Base-by-base conservation (phyloP, 2,329 filamentous ascomycete genomes). In the Colletotrichum neosansevieriae region DNA sequence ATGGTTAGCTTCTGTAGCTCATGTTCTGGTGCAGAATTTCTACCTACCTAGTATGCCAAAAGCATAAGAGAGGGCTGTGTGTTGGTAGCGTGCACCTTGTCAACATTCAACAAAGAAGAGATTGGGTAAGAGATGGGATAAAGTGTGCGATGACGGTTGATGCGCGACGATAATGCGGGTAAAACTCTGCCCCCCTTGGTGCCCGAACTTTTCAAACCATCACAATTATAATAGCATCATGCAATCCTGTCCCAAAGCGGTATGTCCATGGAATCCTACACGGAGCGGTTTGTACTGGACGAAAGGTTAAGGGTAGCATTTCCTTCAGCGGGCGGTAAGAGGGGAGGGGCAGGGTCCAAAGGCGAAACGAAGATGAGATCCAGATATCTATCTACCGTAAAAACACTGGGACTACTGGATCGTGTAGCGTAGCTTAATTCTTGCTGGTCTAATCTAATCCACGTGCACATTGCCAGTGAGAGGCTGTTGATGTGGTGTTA, bases 281-380 rank as follows among this genome's bases (percentile, higher is more conserved):
- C 17, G 58, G 59, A 58, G 47, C 15, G 24, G 19, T 12, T n/a
- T 21, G 21, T 3, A 21, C 34, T 36, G 24, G 38, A 15, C 2
- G 24, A 53, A 53, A 32, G 15, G n/a, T 17, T 10, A 24, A 40
- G 49, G 17, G 38, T 38, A 40, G 29, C 44, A 59, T 21, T 19
- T 12, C 32, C 36, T 4, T 24, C 34, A 24, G 17, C 24, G 21
- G 29, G 24, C 6, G 49, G 36, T 32, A 7, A 32, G 17, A 9
- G 13, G 21, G 34, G 5, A 12, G 10, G 13, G 21, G 34, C n/a
- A 6, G n/a, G 34, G 42, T 9, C 29, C 29, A 29, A 2, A 45
- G 51, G 51, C 36, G 59, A 63, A 58, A 51, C 64, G 42, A 44
- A 51, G 38, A 38, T 38, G 29, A 44, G 17, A 51, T 56, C 6